These are phyloP conservation scores for Rhamnella rubrinervis DNA, from an alignment of 331 rosid species.

Conservation along the genomic window DNA sequence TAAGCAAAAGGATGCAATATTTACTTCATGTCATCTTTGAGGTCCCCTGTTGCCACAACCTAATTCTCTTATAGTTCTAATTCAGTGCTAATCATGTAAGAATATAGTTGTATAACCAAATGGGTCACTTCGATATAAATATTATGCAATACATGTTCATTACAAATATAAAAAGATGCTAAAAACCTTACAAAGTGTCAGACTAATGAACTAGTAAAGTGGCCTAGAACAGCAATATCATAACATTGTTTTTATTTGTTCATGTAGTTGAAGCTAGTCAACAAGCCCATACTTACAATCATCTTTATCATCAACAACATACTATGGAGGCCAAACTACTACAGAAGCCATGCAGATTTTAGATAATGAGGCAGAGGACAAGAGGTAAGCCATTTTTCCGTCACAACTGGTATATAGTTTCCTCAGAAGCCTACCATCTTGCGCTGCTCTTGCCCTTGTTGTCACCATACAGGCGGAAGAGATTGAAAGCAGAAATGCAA, in stretches of 20 bases:
- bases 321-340: background rate
- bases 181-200: background rate
- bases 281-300: slow-evolving; percentile 1
- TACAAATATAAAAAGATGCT: background rate
- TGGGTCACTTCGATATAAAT: too few species aligned
- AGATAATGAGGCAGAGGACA: background rate
- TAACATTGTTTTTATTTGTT: background rate
- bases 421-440: slow-evolving; percentile 41
- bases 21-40: too few species aligned
- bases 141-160: background rate
- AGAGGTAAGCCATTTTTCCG: background rate
- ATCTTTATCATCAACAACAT: background rate
- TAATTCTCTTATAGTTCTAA: too few species aligned
- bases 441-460: slow-evolving; percentile 37
- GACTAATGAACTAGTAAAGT: background rate
- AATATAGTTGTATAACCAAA: too few species aligned
- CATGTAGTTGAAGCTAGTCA: background rate
- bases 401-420: background rate
- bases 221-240: background rate
- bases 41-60: too few species aligned
- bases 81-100: too few species aligned
- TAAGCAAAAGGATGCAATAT: too few species aligned
- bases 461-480: slow-evolving; percentile 74
- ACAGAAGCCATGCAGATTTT: background rate
- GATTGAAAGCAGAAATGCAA: slow-evolving; percentile 73